Evolutionary conservation across 2,329 filamentous ascomycete species (phyloP).

Genomic region (Clonostachys chloroleuca): DNA sequence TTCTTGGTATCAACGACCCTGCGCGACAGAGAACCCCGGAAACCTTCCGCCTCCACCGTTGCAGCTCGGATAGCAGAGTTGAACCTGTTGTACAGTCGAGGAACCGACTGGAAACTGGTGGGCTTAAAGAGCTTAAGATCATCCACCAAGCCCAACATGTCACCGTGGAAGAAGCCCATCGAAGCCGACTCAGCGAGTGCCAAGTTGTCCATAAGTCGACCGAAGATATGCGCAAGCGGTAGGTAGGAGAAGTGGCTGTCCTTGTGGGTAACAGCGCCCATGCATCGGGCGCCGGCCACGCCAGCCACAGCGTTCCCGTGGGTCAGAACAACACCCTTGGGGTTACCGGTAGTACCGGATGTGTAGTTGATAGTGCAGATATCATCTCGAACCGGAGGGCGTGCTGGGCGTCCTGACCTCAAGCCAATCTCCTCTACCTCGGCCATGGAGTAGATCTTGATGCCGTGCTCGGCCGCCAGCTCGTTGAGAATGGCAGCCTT

Average conservation of each 20-base stretch:
- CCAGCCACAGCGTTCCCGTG: conserved; percentile 78
- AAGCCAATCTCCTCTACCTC: conserved; percentile 81
- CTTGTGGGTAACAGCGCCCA: conserved; percentile 39
- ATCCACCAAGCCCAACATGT: conserved; percentile 80
- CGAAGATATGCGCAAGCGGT: conserved; percentile 91
- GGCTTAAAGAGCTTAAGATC: conserved; percentile 86
- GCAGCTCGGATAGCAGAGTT: conserved; percentile 75
- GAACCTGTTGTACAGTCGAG: conserved; percentile 88
- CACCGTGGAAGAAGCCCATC: conserved; percentile 92
- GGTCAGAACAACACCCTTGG: conserved; percentile 79
- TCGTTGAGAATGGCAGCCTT: conserved; percentile 76
- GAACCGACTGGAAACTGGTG: conserved; percentile 81
- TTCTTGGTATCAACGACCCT: conserved; percentile 78
- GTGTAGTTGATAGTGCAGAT: conserved; percentile 89
- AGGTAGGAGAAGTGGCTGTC: conserved; percentile 82
- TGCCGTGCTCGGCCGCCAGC: conserved; percentile 68
- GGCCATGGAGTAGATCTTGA: conserved; percentile 73
- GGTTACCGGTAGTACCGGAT: conserved; percentile 76
- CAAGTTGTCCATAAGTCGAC: conserved; percentile 76
- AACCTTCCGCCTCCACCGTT: conserved; percentile 73
- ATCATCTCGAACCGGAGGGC: conserved; percentile 69
- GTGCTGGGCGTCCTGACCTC: conserved; percentile 63
- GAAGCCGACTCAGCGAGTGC: conserved; percentile 66
- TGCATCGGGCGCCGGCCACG: conserved; percentile 54
- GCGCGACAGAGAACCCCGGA: conserved; percentile 77